phyloP scores from a whole-genome alignment of 306 rosid genomes.

The Psophocarpus tetragonolobus region DNA sequence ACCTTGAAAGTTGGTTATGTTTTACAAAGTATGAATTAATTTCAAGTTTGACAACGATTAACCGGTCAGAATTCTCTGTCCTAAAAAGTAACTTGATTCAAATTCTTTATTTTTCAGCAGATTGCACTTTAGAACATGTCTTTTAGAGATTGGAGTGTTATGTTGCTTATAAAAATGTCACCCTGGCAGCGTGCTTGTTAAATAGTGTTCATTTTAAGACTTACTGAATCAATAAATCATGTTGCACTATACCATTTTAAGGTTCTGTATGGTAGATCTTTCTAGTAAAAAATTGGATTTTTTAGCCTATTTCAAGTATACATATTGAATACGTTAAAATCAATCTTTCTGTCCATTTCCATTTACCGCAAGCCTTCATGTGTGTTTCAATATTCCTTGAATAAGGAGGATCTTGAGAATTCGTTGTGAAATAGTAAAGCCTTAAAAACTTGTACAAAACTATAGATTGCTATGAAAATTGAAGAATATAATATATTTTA shows the following conservation, averaged over 20 bases:
- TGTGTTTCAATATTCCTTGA: neutral
- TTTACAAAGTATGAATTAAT: neutral
- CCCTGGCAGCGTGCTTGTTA: neutral
- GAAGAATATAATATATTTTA: neutral
- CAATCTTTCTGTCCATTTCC: neutral
- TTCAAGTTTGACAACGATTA: neutral
- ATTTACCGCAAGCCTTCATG: neutral
- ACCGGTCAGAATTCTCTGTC: neutral
- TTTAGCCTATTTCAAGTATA: neutral
- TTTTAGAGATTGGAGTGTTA: neutral
- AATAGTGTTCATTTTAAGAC: neutral
- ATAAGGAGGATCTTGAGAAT: neutral
- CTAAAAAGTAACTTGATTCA: conserved; percentile 3
- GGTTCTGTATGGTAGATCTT: neutral
- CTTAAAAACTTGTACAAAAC: neutral
- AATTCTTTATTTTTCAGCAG: neutral
- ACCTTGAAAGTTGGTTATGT: neutral
- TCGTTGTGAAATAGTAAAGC: neutral
- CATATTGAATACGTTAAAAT: conserved; percentile 3
- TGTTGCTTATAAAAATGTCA: neutral
- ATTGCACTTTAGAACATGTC: neutral
- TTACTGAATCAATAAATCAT: neutral
- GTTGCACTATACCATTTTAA: neutral
- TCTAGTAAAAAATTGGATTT: neutral
- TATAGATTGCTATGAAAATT: neutral